Percentiles rank a stretch among this genome's conserved stretches.
Conservation (phyloP, 176 grass and related monocot species). For the Paspalum vaginatum region DNA sequence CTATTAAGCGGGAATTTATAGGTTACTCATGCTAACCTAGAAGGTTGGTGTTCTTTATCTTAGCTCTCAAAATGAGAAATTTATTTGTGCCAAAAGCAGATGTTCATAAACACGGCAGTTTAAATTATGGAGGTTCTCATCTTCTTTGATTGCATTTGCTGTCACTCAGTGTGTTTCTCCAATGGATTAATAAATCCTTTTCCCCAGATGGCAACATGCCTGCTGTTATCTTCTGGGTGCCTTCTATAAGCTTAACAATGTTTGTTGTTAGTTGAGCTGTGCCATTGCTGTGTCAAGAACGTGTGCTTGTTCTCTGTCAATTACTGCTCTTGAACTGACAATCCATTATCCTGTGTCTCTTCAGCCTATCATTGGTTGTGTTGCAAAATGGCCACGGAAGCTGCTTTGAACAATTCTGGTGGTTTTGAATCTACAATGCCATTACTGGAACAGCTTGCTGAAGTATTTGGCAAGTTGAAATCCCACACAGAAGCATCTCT, state of each 20-base stretch:
- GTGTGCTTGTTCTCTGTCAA: neutral
- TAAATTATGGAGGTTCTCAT: neutral
- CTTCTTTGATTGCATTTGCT: neutral
- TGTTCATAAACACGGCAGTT: neutral
- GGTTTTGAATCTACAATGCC: constrained; percentile 48
- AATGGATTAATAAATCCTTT: neutral
- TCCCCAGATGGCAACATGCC: neutral
- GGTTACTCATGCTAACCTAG: neutral
- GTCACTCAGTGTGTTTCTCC: neutral
- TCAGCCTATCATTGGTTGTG: constrained; percentile 30
- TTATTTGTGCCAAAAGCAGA: neutral
- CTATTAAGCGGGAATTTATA: neutral
- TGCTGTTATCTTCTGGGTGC: neutral
- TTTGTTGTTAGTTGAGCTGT: neutral
- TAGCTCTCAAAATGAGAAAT: neutral
- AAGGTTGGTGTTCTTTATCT: neutral
- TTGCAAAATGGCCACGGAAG: constrained; percentile 56
- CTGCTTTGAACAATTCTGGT: constrained; percentile 23
- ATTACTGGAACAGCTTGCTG: constrained; percentile 70
- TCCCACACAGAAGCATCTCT: constrained; percentile 64
- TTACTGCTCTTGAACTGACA: constrained; percentile 2
- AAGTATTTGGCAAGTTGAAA: constrained; percentile 72
- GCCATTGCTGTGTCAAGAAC: neutral
- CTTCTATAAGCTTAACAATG: constrained; percentile 2
- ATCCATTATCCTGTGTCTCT: constrained; percentile 10